A percentile compares a stretch with the other conserved stretches of the same genome.
Evolutionary conservation across 352 stramenopile genomes (phyloP).

Genomic region (Globisporangium ultimum): DNA sequence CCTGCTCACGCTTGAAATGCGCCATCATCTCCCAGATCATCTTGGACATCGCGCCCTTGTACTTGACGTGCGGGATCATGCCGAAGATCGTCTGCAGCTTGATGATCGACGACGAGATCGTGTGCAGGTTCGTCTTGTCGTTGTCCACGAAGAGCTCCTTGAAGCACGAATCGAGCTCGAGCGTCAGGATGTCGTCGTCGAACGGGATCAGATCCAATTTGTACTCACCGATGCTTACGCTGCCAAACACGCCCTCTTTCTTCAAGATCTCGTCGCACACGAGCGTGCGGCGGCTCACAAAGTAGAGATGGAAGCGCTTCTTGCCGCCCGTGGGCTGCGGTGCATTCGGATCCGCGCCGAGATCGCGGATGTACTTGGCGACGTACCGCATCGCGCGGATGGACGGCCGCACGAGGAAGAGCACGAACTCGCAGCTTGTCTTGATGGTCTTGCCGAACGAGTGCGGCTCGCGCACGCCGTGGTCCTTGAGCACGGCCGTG

Average conservation of each 20-base stretch:
- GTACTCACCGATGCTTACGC: conserved; percentile 86
- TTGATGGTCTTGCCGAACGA: conserved; percentile 79
- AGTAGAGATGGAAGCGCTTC: conserved; percentile 88
- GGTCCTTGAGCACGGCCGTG: conserved; percentile 79
- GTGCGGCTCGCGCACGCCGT: conserved; percentile 84
- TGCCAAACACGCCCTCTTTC: conserved; percentile 87
- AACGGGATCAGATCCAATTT: conserved; percentile 95
- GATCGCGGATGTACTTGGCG: conserved; percentile 70
- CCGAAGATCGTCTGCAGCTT: conserved; percentile 93
- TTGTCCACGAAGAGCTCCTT: conserved; percentile 86
- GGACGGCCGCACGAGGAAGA: conserved; percentile 87
- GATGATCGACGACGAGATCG: conserved; percentile 84
- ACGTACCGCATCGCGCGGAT: conserved; percentile 77
- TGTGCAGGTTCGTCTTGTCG: conserved; percentile 87
- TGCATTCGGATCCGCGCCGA: conserved; percentile 21
- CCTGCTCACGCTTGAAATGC: conserved; percentile 90
- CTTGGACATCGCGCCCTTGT: conserved; percentile 89
- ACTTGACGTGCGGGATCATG: conserved; percentile 93
- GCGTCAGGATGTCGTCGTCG: conserved; percentile 92
- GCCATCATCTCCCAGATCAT: conserved; percentile 91
- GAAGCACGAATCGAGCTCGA: conserved; percentile 90
- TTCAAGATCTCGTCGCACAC: conserved; percentile 91
- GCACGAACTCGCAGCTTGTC: conserved; percentile 80
- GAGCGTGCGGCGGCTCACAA: conserved; percentile 87
- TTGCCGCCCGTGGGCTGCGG: conserved; percentile 29